These are phyloP conservation scores for Alternaria ventricosa DNA, from an alignment of 2,329 filamentous ascomycete genomes.

Conservation along the genomic window DNA sequence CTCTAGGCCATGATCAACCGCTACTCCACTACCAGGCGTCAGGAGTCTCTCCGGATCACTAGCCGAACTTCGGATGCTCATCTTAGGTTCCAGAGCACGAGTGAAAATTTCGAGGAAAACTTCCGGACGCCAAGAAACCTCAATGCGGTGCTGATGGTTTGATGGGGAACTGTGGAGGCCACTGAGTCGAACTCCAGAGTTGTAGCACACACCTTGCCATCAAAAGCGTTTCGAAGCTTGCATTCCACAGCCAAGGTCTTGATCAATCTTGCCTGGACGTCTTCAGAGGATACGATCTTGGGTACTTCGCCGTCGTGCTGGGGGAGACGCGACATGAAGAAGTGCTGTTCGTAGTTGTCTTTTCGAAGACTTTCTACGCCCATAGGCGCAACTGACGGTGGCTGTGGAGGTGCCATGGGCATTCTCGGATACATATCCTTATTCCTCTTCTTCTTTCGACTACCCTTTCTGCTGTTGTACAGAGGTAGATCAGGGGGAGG, in stretches of 20 bases:
- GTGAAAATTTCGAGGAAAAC: slow-evolving; percentile 66
- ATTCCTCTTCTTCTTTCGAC: neutral
- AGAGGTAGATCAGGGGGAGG: neutral
- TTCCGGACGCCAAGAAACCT: slow-evolving; percentile 65
- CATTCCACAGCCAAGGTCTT: slow-evolving; percentile 33
- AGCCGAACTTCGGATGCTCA: slow-evolving; percentile 33
- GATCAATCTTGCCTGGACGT: slow-evolving; percentile 31
- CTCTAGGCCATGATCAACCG: slow-evolving; percentile 29
- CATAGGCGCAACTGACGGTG: neutral
- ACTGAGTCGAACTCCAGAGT: slow-evolving; percentile 55
- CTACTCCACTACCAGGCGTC: slow-evolving; percentile 27
- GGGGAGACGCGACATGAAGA: slow-evolving; percentile 38
- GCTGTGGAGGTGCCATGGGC: neutral
- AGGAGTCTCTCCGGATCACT: slow-evolving; percentile 25
- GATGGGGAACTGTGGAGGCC: slow-evolving; percentile 64
- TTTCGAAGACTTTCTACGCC: slow-evolving; percentile 14
- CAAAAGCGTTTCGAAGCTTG: slow-evolving; percentile 27
- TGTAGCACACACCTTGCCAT: slow-evolving; percentile 17
- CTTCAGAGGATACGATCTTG: slow-evolving; percentile 2
- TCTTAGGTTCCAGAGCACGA: slow-evolving; percentile 51
- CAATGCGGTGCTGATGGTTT: slow-evolving; percentile 63
- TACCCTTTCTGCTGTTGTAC: neutral
- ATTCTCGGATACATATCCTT: neutral
- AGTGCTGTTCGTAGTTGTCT: slow-evolving; percentile 22
- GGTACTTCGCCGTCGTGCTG: slow-evolving; percentile 6